These are phyloP conservation scores for Brasilioporus rufonigricans DNA, from an alignment of 768 basidiomycete species.

Conservation along the genomic window DNA sequence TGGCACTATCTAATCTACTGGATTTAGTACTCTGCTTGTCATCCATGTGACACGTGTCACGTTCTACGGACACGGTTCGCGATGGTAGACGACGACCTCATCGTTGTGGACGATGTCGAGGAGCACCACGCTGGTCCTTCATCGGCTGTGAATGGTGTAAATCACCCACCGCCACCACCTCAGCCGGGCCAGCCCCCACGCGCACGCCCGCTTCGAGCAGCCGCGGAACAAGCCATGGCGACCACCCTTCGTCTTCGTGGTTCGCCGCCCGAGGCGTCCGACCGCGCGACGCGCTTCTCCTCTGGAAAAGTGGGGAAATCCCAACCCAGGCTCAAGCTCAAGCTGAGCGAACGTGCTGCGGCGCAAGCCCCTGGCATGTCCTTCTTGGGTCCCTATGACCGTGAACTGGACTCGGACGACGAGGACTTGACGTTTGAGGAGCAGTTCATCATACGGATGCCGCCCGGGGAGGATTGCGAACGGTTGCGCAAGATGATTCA, in stretches of 20 bases:
- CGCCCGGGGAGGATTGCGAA: constrained; percentile 79
- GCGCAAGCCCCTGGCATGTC: constrained; percentile 82
- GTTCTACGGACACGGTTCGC: not conserved
- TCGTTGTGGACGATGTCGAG: constrained; percentile 60
- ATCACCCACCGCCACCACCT: constrained; percentile 8
- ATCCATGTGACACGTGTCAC: constrained; percentile 17
- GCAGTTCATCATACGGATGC: constrained; percentile 91
- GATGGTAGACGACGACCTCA: constrained; percentile 58
- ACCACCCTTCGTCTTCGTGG: constrained; percentile 32
- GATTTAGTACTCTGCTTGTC: not conserved
- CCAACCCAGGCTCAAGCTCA: constrained; percentile 83
- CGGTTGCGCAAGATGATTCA: constrained; percentile 79
- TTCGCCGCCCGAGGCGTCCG: constrained; percentile 33
- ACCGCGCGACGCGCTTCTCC: constrained; percentile 60
- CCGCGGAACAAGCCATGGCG: constrained; percentile 36
- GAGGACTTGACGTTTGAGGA: constrained; percentile 96
- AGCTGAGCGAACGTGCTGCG: constrained; percentile 80
- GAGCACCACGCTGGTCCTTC: constrained; percentile 39
- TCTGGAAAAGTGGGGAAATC: constrained; percentile 42
- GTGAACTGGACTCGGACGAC: constrained; percentile 93
- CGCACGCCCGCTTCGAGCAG: constrained; percentile 32
- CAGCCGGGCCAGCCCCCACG: constrained; percentile 18
- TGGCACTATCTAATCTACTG: not conserved
- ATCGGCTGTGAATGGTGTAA: constrained; percentile 27
- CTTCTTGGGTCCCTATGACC: constrained; percentile 88